Percentiles rank a stretch among this genome's conserved stretches.
Conservation (phyloP, 2,329 filamentous ascomycete species). For the Blumeriella jaapii region DNA sequence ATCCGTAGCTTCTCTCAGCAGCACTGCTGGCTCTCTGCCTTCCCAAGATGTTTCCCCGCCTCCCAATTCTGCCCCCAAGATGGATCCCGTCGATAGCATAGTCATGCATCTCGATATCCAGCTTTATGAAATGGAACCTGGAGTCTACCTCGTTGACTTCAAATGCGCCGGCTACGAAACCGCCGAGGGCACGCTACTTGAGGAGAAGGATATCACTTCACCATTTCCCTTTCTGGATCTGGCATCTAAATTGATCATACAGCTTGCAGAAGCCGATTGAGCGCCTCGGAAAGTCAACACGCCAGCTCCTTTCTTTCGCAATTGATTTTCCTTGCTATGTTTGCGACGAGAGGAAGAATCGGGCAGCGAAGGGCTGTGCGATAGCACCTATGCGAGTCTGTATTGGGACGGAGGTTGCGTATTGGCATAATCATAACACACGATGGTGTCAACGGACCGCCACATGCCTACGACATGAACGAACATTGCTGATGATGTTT, state of each 20-base stretch:
- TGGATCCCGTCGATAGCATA: constrained; percentile 34
- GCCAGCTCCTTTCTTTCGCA: too few relatives aligned
- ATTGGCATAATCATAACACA: constrained; percentile 2
- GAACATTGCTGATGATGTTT: too few relatives aligned
- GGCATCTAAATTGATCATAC: constrained; percentile 83
- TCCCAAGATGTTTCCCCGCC: constrained; percentile 18
- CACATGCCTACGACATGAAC: too few relatives aligned
- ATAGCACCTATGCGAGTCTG: neutral
- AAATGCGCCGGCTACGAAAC: constrained; percentile 96
- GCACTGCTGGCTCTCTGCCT: constrained; percentile 23
- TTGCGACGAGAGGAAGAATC: too few relatives aligned
- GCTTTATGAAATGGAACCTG: constrained; percentile 84
- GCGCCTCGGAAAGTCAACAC: too few relatives aligned
- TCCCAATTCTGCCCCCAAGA: constrained; percentile 10
- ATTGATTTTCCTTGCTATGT: too few relatives aligned
- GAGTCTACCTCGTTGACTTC: constrained; percentile 94
- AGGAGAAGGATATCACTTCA: constrained; percentile 90
- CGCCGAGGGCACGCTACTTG: constrained; percentile 57
- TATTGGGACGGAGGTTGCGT: neutral
- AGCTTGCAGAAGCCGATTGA: constrained; percentile 70
- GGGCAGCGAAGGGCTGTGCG: constrained; percentile 1
- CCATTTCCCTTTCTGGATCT: constrained; percentile 95
- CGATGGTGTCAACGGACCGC: constrained; percentile 1
- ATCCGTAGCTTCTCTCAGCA: constrained; percentile 27
- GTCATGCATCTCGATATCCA: constrained; percentile 94